Evolutionary conservation across 75 land plant species (phyloP), one percentile per base, ranked within the genome.

Genomic region (Larix kaempferi): DNA sequence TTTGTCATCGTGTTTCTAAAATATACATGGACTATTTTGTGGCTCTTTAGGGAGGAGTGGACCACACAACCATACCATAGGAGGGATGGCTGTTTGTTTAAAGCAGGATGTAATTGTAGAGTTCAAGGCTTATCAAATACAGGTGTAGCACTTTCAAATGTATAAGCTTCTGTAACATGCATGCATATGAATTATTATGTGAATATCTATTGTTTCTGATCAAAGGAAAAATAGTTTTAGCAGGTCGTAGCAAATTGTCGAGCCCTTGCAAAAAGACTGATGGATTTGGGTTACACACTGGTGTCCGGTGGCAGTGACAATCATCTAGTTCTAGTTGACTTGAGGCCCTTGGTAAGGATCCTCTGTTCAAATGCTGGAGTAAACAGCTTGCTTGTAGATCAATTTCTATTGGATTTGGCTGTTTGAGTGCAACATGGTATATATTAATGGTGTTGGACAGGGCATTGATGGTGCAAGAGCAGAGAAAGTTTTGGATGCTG

Each of bases 231-330:
- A 52, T 58, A 29, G 6, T 78, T 16, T 33, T 80, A 35, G 22
- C 78, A 91, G 98, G 91, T 95, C n/a, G 84, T 93, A 16, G 78
- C 89, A 6, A 95, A 95, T 71, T 93, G 94, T 81, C 85, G 85
- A 88, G 92, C 96, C 35, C 88, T 95, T 83, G 98, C 91, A 33
- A 81, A 77, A 41, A 86, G 87, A 41, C 74, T 95, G 60, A 57
- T 84, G 54, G 91, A 88, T 59, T 76, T 93, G 78, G 96, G 94
- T 0, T 95, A 93, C 77, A 91, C 80, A 21, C 82, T 95, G 60
- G 98, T 95, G 22, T 93, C 98, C 12, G 96, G 94, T 56, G 98
- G 98, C n/a, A 95, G 86, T 60, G 98, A 95, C 76, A 95, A 95
- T 71, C 98, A 95, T 77, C 87, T 95, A 56, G 92, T 93, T 60